Evolutionary conservation across 73 alveolate species (phyloP).

Genomic region (Breviolum minutum): DNA sequence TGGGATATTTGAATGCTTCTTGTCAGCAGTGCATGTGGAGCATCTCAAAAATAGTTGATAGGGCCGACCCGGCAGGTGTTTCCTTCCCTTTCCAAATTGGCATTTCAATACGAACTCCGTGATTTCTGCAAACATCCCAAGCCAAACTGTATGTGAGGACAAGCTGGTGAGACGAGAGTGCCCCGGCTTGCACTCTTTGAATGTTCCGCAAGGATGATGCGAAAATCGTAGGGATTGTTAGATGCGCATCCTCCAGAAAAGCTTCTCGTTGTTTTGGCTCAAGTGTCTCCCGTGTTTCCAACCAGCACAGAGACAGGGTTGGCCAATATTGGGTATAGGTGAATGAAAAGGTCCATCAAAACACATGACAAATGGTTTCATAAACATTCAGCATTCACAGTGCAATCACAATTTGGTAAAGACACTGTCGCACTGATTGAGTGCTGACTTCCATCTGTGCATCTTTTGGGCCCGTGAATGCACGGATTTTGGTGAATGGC

Average conservation of each 20-base stretch:
- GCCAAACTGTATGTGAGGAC: not conserved
- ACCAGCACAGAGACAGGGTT: too few relatives aligned
- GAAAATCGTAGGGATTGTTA: too few relatives aligned
- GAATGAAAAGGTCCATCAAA: too few relatives aligned
- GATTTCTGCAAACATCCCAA: not conserved
- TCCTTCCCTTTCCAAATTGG: not conserved
- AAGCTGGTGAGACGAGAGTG: conserved; percentile 73
- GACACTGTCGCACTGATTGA: too few relatives aligned
- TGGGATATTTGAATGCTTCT: conserved; percentile 70
- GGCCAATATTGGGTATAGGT: too few relatives aligned
- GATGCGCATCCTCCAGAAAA: too few relatives aligned
- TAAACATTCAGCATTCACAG: too few relatives aligned
- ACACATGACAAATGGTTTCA: too few relatives aligned
- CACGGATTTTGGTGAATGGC: conserved; percentile 5
- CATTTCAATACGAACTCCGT: not conserved
- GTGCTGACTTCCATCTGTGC: not conserved
- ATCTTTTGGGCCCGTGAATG: not conserved
- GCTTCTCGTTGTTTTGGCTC: too few relatives aligned
- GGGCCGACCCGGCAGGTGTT: not conserved
- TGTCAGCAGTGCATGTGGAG: not conserved
- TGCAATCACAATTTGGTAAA: too few relatives aligned
- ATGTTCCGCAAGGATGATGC: too few relatives aligned
- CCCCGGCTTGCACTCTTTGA: not conserved
- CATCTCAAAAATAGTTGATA: not conserved
- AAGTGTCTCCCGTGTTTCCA: too few relatives aligned